Base-by-base conservation (phyloP, 768 basidiomycete species). In the Filobasidium floriforme region DNA sequence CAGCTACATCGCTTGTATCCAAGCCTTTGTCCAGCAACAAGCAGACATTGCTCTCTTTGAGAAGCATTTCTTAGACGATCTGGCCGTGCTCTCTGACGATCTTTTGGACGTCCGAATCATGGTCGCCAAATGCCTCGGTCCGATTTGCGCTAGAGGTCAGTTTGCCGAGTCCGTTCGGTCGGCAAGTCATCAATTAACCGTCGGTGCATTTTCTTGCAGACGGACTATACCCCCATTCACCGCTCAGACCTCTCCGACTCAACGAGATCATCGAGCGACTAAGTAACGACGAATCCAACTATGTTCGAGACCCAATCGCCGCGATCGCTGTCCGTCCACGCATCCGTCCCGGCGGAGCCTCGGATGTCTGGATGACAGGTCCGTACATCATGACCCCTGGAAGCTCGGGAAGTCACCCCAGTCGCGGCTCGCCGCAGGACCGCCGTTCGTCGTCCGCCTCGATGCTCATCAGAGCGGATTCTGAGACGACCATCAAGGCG, bases 61-160 rank as follows among this genome's bases (percentile, higher is more conserved):
- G 44, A 68, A 72, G 41, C 71, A 77, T 61, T 77, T 86, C 67
- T 84, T 89, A 79, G 76, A 81, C 65, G 79, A 81, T n/a, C 77
- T 93, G 22, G 77, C 81, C 29, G 72, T 75, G 52, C 81, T 93
- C 49, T 83, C 84, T 5, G 74, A 80, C 40, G 93, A 97, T 41
- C 86, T 94, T 14, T 82, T 89, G 60, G 92, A 90, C 67, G 91
- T 96, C 41, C 84, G 91, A 55, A 90, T 96, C 65, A 88, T 86
- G 7, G 82, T 91, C 1, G 87, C 92, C n/a, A 84, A 91, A 59
- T 83, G 90, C 55, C 78, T 86, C 49, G 85, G 85, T 1, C 68
- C 73, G 28, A 70, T 80, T 1, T 79, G 77, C 26, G 73, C 65
- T 2, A 59, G 63, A 19, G 65, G 75, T 73, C 22, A 43, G 75